These are phyloP conservation scores for Triangularia setosa DNA, from an alignment of 2,329 filamentous ascomycete genomes.

Conservation along the genomic window DNA sequence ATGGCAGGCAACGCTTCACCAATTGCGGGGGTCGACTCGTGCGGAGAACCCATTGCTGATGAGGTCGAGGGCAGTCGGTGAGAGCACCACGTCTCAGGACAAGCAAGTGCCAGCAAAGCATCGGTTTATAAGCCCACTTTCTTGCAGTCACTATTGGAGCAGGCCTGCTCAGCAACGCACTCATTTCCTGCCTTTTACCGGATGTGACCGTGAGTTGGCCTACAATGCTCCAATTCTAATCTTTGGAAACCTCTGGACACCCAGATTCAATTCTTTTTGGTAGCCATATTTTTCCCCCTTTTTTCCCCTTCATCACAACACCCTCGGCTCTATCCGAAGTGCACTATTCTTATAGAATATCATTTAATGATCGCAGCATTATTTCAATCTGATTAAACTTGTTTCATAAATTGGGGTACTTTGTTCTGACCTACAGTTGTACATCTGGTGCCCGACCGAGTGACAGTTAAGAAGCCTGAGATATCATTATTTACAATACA, in stretches of 20 bases:
- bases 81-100: background rate
- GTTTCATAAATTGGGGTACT: no score
- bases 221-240: conserved; percentile 9
- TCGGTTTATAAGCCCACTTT: background rate
- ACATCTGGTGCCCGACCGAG: no score
- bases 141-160: background rate
- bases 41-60: background rate
- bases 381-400: no score
- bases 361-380: no score
- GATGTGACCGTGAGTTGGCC: conserved; percentile 13
- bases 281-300: background rate
- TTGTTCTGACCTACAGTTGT: no score
- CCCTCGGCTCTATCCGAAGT: background rate
- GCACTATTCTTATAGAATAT: background rate
- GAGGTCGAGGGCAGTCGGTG: background rate
- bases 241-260: conserved; percentile 12
- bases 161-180: conserved; percentile 9
- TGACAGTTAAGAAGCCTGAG: no score
- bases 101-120: background rate
- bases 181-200: conserved; percentile 14
- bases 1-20: background rate
- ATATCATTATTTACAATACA: background rate
- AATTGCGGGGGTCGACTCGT: background rate
- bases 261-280: conserved; percentile 10
- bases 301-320: background rate